Percentiles rank a stretch among this genome's conserved stretches.
Conservation (phyloP, 1,284 basidiomycete genomes). For the Melampsora larici-populina region DNA sequence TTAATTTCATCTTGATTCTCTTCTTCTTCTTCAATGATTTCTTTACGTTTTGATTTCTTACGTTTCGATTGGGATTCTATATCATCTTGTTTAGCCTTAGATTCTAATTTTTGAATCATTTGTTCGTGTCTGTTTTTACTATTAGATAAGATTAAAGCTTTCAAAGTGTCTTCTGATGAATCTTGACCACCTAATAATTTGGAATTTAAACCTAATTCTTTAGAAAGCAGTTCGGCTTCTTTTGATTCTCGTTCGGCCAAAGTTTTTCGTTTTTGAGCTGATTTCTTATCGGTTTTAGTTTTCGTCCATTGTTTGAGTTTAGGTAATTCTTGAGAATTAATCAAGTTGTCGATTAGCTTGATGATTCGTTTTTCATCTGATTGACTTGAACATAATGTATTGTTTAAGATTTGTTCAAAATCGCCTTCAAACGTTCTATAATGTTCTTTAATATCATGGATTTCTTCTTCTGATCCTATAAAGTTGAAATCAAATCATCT, state of each 20-base stretch:
- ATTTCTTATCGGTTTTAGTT: neutral
- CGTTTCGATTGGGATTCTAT: neutral
- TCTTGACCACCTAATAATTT: constrained; percentile 3
- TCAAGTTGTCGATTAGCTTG: constrained; percentile 23
- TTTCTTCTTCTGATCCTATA: constrained; percentile 40
- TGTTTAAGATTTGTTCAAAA: constrained; percentile 11
- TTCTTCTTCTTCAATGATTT: neutral
- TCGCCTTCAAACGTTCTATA: constrained; percentile 23
- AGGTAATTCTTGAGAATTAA: constrained; percentile 18
- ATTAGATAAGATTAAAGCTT: constrained; percentile 22
- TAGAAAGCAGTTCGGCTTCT: constrained; percentile 33
- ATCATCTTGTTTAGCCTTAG: constrained; percentile 8
- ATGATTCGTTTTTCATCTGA: constrained; percentile 28
- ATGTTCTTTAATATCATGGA: constrained; percentile 23
- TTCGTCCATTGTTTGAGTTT: neutral
- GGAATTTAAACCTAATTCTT: constrained; percentile 31
- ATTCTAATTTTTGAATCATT: constrained; percentile 31
- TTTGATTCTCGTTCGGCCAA: constrained; percentile 21
- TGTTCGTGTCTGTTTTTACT: constrained; percentile 6
- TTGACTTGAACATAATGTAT: constrained; percentile 25
- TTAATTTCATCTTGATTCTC: neutral
- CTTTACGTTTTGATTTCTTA: neutral
- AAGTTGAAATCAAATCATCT: too few relatives aligned
- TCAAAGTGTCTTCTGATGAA: constrained; percentile 1
- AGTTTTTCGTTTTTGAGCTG: constrained; percentile 16